Evolutionary conservation across 768 basidiomycete species (phyloP).

Genomic region (Phylloporus sp.): DNA sequence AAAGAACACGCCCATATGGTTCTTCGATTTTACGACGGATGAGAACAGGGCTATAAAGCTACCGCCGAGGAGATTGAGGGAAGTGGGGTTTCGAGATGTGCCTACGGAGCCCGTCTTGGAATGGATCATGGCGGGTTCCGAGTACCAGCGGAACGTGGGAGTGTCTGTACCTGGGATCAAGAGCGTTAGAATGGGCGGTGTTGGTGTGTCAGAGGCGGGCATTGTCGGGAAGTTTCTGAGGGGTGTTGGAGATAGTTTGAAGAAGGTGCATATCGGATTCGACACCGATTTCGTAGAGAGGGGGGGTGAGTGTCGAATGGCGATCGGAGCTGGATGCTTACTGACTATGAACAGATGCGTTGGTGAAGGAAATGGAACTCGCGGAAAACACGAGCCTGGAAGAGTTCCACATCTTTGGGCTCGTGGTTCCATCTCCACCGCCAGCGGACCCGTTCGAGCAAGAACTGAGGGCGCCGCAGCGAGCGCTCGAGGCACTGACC

Average conservation of each 20-base stretch:
- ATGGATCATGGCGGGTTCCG: conserved; percentile 24
- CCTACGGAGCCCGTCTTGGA: conserved; percentile 23
- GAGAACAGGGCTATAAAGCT: conserved; percentile 6
- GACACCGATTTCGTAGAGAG: conserved; percentile 27
- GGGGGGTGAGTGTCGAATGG: conserved; percentile 22
- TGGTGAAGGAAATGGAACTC: conserved; percentile 27
- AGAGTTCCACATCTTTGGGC: conserved; percentile 31
- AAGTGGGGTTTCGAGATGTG: conserved; percentile 25
- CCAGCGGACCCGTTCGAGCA: conserved; percentile 20
- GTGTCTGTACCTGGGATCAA: conserved; percentile 10
- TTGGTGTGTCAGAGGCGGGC: conserved; percentile 23
- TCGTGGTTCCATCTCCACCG: conserved; percentile 29
- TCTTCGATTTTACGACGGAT: conserved; percentile 4
- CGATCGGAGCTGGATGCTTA: not conserved
- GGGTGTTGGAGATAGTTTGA: conserved; percentile 17
- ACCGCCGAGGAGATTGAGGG: conserved; percentile 21
- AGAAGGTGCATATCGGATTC: conserved; percentile 28
- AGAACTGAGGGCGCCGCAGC: conserved; percentile 4
- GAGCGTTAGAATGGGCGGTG: conserved; percentile 26
- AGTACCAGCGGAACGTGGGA: conserved; percentile 10
- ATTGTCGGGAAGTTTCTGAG: conserved; percentile 26
- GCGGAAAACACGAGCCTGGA: conserved; percentile 21
- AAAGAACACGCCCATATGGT: conserved; percentile 11
- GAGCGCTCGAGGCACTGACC: conserved; percentile 23
- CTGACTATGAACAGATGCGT: conserved; percentile 17